phyloP scores from a whole-genome alignment of 176 grass and related monocot species.

The Triticum dicoccoides region DNA sequence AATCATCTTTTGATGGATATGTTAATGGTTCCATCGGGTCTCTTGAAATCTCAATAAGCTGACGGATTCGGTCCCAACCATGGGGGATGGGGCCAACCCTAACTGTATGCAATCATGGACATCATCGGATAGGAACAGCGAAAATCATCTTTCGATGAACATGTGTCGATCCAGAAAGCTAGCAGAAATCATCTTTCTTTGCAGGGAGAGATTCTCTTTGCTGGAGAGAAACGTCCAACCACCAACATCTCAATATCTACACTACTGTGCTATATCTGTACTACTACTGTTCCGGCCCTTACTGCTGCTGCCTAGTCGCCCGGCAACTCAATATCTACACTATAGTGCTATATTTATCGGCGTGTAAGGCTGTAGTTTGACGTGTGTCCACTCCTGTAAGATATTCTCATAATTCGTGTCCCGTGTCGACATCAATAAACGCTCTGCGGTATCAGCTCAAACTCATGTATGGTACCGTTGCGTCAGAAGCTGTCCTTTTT shows the following conservation, averaged over 20 bases:
- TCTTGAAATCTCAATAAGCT: not conserved
- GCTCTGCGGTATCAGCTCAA: not conserved
- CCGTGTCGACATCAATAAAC: conserved; percentile 20
- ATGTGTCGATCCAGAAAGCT: too few species aligned
- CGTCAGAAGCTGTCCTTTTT: not conserved
- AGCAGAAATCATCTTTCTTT: not conserved
- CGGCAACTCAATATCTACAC: not conserved
- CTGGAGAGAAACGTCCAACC: conserved; percentile 35
- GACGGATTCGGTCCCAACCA: too few species aligned
- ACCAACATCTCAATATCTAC: not conserved
- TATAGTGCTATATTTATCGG: not conserved
- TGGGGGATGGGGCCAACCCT: too few species aligned
- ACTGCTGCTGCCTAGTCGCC: conserved; percentile 10
- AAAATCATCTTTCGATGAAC: not conserved
- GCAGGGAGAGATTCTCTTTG: conserved; percentile 39
- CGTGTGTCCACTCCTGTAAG: conserved; percentile 27
- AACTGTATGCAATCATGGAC: too few species aligned
- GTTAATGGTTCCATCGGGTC: too few species aligned
- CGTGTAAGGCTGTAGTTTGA: conserved; percentile 30
- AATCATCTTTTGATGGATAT: too few species aligned
- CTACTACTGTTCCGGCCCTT: not conserved
- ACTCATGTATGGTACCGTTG: not conserved
- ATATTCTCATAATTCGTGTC: not conserved
- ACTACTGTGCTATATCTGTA: too few species aligned
- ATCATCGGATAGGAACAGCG: not conserved